Evolutionary conservation across 352 stramenopile species (phyloP).

Genomic region (Phytophthora sansomeana): DNA sequence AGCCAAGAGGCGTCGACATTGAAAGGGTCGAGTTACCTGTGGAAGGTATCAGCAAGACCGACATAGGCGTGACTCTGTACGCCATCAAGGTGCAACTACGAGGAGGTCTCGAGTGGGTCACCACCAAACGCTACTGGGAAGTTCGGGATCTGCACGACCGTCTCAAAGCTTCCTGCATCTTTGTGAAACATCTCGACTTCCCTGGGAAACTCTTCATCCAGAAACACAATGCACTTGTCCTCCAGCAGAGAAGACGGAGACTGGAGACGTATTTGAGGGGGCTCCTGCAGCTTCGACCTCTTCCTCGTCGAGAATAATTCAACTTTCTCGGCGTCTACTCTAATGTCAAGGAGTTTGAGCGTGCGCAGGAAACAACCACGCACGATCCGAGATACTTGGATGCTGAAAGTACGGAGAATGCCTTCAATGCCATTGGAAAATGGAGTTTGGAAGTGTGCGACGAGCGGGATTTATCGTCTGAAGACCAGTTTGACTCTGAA

Average conservation of each 20-base stretch:
- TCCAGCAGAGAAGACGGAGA: not conserved
- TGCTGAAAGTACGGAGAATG: not conserved
- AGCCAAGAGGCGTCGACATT: too few species aligned
- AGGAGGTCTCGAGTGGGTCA: not conserved
- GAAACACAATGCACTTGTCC: not conserved
- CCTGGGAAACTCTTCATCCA: too few species aligned
- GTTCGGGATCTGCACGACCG: not conserved
- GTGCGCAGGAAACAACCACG: not conserved
- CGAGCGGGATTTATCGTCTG: too few species aligned
- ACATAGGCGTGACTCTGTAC: not conserved
- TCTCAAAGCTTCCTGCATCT: too few species aligned
- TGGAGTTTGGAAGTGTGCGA: too few species aligned
- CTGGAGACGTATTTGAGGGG: not conserved
- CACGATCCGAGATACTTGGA: not conserved
- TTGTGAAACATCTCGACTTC: too few species aligned
- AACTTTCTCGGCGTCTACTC: too few species aligned
- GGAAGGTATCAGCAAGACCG: not conserved
- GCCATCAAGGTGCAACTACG: not conserved
- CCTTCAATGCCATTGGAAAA: too few species aligned
- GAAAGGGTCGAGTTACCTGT: not conserved
- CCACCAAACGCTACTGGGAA: conserved; percentile 1
- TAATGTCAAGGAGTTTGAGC: not conserved
- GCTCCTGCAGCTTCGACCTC: not conserved
- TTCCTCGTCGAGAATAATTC: not conserved
- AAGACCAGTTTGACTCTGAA: not conserved